Conservation (phyloP, 257 asterid species). For the Gynochthodes officinalis region DNA sequence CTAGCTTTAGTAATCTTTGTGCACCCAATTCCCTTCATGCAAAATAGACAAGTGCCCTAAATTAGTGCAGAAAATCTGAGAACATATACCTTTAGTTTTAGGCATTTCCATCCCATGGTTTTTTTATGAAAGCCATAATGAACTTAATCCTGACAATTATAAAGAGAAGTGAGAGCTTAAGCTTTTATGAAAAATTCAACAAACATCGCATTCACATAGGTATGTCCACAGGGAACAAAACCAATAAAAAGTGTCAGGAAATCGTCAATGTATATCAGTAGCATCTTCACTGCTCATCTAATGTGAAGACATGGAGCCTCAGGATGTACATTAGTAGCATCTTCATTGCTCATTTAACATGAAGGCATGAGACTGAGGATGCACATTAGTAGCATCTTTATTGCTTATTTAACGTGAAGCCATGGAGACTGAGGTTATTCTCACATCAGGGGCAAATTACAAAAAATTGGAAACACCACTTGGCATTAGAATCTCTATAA, state of each 20-base stretch:
- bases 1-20: conserved; percentile 76
- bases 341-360: neutral
- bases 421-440: neutral
- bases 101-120: no score
- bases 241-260: neutral
- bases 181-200: neutral
- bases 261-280: neutral
- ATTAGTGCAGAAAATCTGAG: neutral
- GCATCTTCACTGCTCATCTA: neutral
- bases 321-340: neutral
- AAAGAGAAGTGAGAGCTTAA: neutral
- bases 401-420: neutral
- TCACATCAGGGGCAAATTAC: neutral
- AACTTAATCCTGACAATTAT: neutral
- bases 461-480: neutral
- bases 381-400: neutral
- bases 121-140: neutral
- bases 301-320: neutral
- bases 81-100: neutral
- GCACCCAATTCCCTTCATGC: conserved; percentile 90
- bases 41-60: conserved; percentile 16
- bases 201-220: neutral
- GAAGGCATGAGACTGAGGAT: neutral
- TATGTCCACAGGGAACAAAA: no score
- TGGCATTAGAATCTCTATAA: neutral